Conservation (phyloP, 2,329 filamentous ascomycete genomes). For the Teratosphaeria zuluensis region DNA sequence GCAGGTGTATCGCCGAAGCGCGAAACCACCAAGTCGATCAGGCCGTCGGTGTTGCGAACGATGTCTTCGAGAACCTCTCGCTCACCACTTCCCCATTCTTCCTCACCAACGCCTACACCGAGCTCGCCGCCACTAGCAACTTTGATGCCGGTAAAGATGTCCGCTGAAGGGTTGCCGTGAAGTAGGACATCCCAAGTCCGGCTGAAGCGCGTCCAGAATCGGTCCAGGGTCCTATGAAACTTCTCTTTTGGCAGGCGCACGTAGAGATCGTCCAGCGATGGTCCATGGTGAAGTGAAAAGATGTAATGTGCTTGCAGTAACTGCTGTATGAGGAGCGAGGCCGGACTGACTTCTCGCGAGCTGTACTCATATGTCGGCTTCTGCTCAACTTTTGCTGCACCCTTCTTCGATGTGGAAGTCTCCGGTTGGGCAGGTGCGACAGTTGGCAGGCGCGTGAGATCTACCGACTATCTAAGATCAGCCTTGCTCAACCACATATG, state of each 20-base stretch:
- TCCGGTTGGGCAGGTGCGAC: not conserved
- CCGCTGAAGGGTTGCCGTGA: slow-evolving; percentile 75
- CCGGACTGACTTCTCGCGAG: slow-evolving; percentile 77
- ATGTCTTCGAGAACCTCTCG: slow-evolving; percentile 89
- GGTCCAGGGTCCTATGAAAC: slow-evolving; percentile 63
- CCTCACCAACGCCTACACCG: slow-evolving; percentile 88
- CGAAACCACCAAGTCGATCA: slow-evolving; percentile 80
- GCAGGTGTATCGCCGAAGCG: slow-evolving; percentile 59
- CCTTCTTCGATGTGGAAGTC: slow-evolving; percentile 23
- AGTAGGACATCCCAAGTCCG: slow-evolving; percentile 76
- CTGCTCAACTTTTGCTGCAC: slow-evolving; percentile 8
- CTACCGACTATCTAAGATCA: slow-evolving; percentile 53
- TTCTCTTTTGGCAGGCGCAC: slow-evolving; percentile 53
- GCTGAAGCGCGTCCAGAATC: slow-evolving; percentile 68
- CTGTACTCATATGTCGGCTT: slow-evolving; percentile 63
- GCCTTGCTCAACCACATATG: not conserved
- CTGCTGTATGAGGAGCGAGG: slow-evolving; percentile 67
- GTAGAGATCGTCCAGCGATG: slow-evolving; percentile 62
- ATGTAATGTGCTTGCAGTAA: slow-evolving; percentile 70
- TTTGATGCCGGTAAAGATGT: slow-evolving; percentile 74
- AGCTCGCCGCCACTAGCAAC: slow-evolving; percentile 83
- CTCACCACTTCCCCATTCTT: slow-evolving; percentile 88
- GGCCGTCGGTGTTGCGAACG: slow-evolving; percentile 65
- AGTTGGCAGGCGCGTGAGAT: slow-evolving; percentile 64
- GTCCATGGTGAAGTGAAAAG: slow-evolving; percentile 81